phyloP scores from a whole-genome alignment of 495 filamentous ascomycete genomes.

The Entonaema liquescens region DNA sequence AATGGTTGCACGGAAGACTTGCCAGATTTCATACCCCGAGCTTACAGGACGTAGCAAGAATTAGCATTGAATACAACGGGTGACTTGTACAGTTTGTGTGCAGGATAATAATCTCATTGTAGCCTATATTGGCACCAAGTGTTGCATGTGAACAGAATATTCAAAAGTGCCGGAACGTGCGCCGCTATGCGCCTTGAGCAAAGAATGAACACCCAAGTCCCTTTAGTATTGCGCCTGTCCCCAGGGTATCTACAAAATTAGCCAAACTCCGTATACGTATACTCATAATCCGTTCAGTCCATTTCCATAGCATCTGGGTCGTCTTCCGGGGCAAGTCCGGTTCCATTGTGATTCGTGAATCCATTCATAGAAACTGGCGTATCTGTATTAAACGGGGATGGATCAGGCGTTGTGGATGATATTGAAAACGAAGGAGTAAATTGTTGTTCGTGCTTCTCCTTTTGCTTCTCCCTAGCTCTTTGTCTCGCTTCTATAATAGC shows the following conservation, averaged over 20 bases:
- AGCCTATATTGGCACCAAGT: slow-evolving; percentile 16
- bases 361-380: slow-evolving; percentile 9
- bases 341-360: slow-evolving; percentile 8
- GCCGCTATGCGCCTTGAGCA: background rate
- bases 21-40: background rate
- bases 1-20: slow-evolving; percentile 1
- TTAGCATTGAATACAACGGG: slow-evolving; percentile 1
- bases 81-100: slow-evolving; percentile 12
- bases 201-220: background rate
- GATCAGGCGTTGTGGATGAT: background rate
- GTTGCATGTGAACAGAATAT: slow-evolving; percentile 40
- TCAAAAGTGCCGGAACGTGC: slow-evolving; percentile 22
- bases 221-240: slow-evolving; percentile 29
- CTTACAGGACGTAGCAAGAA: slow-evolving; percentile 10
- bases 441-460: slow-evolving; percentile 30
- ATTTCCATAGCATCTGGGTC: slow-evolving; percentile 79
- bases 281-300: slow-evolving; percentile 52
- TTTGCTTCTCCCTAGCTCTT: slow-evolving; percentile 63
- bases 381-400: background rate
- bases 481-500: slow-evolving; percentile 85
- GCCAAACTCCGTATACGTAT: slow-evolving; percentile 32
- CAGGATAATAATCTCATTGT: slow-evolving; percentile 23
- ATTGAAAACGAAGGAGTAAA: background rate
- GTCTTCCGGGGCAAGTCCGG: slow-evolving; percentile 19
- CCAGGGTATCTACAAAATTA: slow-evolving; percentile 36